These are phyloP conservation scores for Fusarium scirpi DNA, from an alignment of 2,329 filamentous ascomycete species.

Conservation along the genomic window DNA sequence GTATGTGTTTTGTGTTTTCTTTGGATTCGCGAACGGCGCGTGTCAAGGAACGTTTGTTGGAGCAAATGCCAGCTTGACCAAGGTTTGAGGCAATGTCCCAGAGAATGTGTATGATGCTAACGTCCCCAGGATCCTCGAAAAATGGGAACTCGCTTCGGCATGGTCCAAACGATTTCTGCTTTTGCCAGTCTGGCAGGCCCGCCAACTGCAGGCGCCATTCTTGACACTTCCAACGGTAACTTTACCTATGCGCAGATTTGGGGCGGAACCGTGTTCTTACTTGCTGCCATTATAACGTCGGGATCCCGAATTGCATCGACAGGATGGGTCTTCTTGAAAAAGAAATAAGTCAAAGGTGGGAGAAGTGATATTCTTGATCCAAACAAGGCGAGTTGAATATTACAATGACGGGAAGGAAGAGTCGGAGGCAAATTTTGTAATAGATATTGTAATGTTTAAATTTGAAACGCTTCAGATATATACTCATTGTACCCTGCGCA, in stretches of 20 bases:
- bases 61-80: constrained; percentile 55
- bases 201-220: constrained; percentile 52
- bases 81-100: constrained; percentile 1
- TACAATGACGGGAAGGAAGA: not conserved
- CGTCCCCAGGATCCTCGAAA: constrained; percentile 51
- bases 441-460: constrained; percentile 30
- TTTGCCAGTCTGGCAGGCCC: constrained; percentile 59
- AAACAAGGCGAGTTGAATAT: not conserved
- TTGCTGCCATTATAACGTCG: constrained; percentile 50
- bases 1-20: constrained; percentile 49
- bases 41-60: constrained; percentile 52
- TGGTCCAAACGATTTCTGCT: constrained; percentile 57
- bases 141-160: constrained; percentile 58
- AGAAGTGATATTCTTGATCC: not conserved
- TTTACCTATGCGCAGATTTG: constrained; percentile 62
- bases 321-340: constrained; percentile 54
- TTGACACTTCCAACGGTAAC: constrained; percentile 41
- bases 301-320: constrained; percentile 52
- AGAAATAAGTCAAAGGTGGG: constrained; percentile 30
- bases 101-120: not conserved
- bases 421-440: not conserved
- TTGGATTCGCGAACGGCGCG: constrained; percentile 46
- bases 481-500: constrained; percentile 18
- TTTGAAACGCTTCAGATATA: not conserved
- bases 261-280: constrained; percentile 57